Evolutionary conservation across 352 stramenopile genomes (phyloP), one percentile per base, ranked within the genome.

Genomic region (Thalassiosira livingstoniorum): DNA sequence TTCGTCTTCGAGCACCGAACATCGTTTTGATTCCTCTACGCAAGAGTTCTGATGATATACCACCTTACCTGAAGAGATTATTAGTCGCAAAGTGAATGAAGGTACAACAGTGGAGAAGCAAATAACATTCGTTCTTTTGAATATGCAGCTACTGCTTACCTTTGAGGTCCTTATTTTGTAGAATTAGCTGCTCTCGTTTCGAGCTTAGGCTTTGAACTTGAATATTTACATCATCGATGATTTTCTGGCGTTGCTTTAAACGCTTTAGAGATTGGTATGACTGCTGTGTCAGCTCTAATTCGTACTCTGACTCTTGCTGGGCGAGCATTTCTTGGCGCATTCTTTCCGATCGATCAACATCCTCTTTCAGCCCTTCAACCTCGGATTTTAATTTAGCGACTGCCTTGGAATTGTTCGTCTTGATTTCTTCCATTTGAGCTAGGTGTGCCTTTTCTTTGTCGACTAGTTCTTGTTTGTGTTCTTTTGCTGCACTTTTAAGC

Each of bases 261-360:
- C 47, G 5, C 47, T 58, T 58, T 11, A 29, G 47, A 5, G 47
- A 58, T 23, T 29, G 4, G 27, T 29, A 58, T 5, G 11, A 58
- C 21, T 58, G 11, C n/a, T 58, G 47, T 25, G 47, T 29, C 7
- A 58, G 47, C 47, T 58, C 47, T 23, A 15, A 29, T 58, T 58
- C 47, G 27, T 58, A 58, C 47, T 58, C 47, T 58, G 21, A 11
- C n/a, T 27, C 47, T 58, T 58, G 47, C n/a, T 58, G 47, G 27
- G 11, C 21, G 21, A 58, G 47, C 47, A 58, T 58, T 23, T 58
- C 47, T 58, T 29, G 5, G 4, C 27, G 21, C 11, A 58, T 27
- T n/a, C 27, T 58, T 23, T 58, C 47, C 10, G 27, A 29, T 27
- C 47, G 21, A 25, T 27, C 47, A 25, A 58, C n/a, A 7, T 58